Evolutionary conservation across 352 stramenopile species (phyloP), one percentile per base, ranked within the genome.

Genomic region (Pythium coloratum): DNA sequence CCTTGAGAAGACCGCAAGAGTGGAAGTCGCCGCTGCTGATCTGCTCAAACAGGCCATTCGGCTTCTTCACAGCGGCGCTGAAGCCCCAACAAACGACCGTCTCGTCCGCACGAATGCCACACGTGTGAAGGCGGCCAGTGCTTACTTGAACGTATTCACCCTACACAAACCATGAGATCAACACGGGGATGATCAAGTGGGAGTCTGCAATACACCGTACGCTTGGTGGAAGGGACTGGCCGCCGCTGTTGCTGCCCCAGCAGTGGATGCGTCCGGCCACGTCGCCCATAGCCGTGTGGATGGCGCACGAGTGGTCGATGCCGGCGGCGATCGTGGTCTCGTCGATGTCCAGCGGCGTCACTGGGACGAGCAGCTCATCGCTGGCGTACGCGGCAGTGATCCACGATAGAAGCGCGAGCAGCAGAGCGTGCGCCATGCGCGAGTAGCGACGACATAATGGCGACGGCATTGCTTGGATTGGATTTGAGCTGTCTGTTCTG

Each of bases 21-120:
- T 95, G 86, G 64, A 92, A 92, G 49, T 91, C 81, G 9, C 87
- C 87, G 36, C 80, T 86, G 76, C 82, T 93, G 68, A 96, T 84
- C 68, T 95, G 86, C 38, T 90, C 78, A 64, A 92, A 96, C 3
- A 92, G 67, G 4, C 88, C 88, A 32, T 76, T 71, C 12, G 87
- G 87, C 9, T 69, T 77, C 58, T 74, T 77, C 24, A 77, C 67
- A 1, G 81, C 75, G 0, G 82, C 78, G 2, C 81, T 78, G 6
- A 76, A 59, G 47, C 88, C 88, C 88, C 88, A 96, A 66, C 88
- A 96, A 59, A 82, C 72, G 42, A 95, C 59, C 7, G 81, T 89
- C 75, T 95, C 86, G 51, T 94, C 86, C 24, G 92, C 77, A 16
- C 72, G 82, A 32, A 95, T 72, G 20, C 82, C 88, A 50, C 88